Base-by-base conservation (phyloP, 768 basidiomycete species). In the Rhizopogon vinicolor region DNA sequence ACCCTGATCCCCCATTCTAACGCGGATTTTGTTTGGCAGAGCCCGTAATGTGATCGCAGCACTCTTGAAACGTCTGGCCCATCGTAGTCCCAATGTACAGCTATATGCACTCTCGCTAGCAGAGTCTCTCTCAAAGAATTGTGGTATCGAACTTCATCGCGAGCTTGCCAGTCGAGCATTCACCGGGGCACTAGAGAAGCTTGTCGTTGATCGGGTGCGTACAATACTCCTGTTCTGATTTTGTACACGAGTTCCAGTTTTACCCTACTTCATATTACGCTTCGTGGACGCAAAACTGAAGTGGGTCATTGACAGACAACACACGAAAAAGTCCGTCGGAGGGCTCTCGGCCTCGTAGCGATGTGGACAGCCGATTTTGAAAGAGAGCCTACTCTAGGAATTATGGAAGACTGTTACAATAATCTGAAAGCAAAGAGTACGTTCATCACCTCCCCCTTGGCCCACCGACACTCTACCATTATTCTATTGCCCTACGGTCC, bases 11-110 rank as follows among this genome's bases (percentile, higher is more conserved):
- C 35, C 10, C 25, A 42, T 56, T 55, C 60, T 69, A 18, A 72
- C 55, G 31, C n/a, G 29, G 45, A 18, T 37, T 44, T 42, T 13
- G n/a, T 37, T 37, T 31, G 42, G 9, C 72, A 98, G 96, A 10
- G 93, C 96, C 8, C 88, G 89, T 52, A 84, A 88, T 62, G 91
- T 91, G 54, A 81, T 95, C 57, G 86, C 87, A 12, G 82, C 96
- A 0, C 65, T 97, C 33, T 78, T 94, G 64, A 98, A 95, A 71
- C 91, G 97, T 5, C 79, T 99, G 2, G 80, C 89, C 9, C 97
- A 99, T 72, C 84, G 97, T 18, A 97, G 91, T 68, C 89, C 97
- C 2, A 99, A 96, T 62, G 97, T 99, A 2, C 97, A 99, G 72
- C 81, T 98, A 1, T 98, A 95, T 65, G 83, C 96, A 5, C 82